phyloP scores from a whole-genome alignment of 1,284 basidiomycete genomes.

The Sanghuangporus baumii region DNA sequence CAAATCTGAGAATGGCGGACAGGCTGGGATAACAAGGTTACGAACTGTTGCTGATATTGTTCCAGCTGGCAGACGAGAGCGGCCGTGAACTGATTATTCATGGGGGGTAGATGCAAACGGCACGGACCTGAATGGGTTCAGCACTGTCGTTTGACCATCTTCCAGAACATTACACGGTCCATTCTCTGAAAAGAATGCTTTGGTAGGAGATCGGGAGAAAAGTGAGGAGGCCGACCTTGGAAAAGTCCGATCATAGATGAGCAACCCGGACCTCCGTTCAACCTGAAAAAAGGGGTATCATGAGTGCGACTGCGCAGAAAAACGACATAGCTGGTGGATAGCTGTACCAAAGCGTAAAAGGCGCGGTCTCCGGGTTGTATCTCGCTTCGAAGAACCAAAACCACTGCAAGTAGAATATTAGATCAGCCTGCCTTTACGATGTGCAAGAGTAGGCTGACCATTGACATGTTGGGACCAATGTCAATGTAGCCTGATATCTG shows the following conservation, averaged over 20 bases:
- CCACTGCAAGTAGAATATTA: slow-evolving; percentile 37
- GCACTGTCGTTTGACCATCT: slow-evolving; percentile 43
- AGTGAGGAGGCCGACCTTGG: slow-evolving; percentile 35
- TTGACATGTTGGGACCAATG: slow-evolving; percentile 54
- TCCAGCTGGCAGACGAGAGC: slow-evolving; percentile 46
- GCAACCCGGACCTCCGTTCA: slow-evolving; percentile 58
- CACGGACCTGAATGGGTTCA: slow-evolving; percentile 49
- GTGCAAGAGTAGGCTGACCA: slow-evolving; percentile 33
- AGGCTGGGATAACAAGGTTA: neutral
- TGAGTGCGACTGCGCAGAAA: neutral
- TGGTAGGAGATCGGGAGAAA: neutral
- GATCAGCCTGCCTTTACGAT: neutral
- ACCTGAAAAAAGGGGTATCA: slow-evolving; percentile 28
- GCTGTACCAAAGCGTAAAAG: slow-evolving; percentile 58
- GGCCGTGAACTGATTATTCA: slow-evolving; percentile 11
- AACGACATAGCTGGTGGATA: neutral
- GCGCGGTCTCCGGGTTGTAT: slow-evolving; percentile 50
- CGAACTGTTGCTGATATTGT: slow-evolving; percentile 59
- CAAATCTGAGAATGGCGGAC: neutral
- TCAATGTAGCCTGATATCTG: slow-evolving; percentile 67
- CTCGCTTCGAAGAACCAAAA: slow-evolving; percentile 72
- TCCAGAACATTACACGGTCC: slow-evolving; percentile 55
- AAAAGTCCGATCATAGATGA: slow-evolving; percentile 64
- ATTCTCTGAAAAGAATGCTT: slow-evolving; percentile 36
- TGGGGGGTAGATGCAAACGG: neutral